phyloP scores from a whole-genome alignment of 2,329 filamentous ascomycete genomes.

The Shiraia sp. region DNA sequence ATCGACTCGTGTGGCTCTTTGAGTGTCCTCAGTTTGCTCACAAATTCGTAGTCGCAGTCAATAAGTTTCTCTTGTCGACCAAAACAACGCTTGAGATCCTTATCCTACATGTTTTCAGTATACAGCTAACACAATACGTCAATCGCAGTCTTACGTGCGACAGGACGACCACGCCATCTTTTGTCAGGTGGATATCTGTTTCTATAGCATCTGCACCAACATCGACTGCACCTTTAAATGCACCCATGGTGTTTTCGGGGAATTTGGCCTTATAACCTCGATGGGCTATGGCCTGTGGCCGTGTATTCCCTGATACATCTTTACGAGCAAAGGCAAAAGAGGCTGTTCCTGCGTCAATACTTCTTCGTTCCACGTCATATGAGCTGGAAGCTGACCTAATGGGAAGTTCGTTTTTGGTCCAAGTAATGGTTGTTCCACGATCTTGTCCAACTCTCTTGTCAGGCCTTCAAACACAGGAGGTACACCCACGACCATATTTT shows the following conservation, averaged over 20 bases:
- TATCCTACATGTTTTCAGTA: constrained; percentile 59
- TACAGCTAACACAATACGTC: not conserved
- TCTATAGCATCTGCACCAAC: constrained; percentile 81
- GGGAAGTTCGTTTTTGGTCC: constrained; percentile 37
- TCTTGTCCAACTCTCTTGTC: constrained; percentile 38
- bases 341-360: constrained; percentile 22
- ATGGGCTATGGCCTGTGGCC: constrained; percentile 77
- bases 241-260: constrained; percentile 85
- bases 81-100: constrained; percentile 78
- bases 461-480: constrained; percentile 43
- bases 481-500: constrained; percentile 44
- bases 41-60: constrained; percentile 76
- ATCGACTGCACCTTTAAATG: constrained; percentile 73
- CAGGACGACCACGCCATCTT: constrained; percentile 81
- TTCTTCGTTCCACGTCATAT: not conserved
- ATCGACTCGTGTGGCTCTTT: constrained; percentile 70
- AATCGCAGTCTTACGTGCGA: constrained; percentile 65
- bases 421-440: constrained; percentile 40
- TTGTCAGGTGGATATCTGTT: constrained; percentile 83
- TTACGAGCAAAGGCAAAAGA: constrained; percentile 40
- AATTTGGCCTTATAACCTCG: constrained; percentile 75
- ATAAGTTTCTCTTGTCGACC: constrained; percentile 72
- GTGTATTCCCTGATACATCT: constrained; percentile 40
- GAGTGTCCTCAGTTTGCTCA: constrained; percentile 69
- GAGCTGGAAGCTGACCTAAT: constrained; percentile 15